Percentiles rank a stretch among this genome's conserved stretches.
These are phyloP conservation scores for Capsaspora owczarzaki DNA, from an alignment of 78 protist genomes.

Conservation along the genomic window DNA sequence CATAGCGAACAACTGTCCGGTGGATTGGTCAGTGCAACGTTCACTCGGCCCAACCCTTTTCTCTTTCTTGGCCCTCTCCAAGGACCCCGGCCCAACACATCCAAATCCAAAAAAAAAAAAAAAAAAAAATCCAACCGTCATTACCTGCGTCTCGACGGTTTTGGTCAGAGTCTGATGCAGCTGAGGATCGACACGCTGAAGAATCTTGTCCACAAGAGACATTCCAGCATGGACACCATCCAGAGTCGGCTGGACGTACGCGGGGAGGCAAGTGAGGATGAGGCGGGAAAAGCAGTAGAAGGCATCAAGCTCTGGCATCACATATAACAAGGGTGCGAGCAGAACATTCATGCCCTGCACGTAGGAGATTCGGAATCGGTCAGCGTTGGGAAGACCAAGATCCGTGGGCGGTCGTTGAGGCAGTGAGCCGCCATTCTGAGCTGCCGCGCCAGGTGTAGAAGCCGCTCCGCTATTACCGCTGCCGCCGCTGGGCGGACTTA, in stretches of 20 bases:
- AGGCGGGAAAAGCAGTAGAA: conserved; percentile 38
- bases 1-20: not conserved
- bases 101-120: too few species aligned
- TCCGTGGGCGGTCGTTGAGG: not conserved
- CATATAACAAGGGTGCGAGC: conserved; percentile 66
- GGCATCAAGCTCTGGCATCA: conserved; percentile 72
- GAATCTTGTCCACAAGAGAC: not conserved
- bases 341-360: conserved; percentile 78
- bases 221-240: conserved; percentile 55
- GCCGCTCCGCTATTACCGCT: not conserved
- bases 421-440: not conserved
- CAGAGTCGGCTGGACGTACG: conserved; percentile 38
- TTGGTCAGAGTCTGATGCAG: conserved; percentile 8
- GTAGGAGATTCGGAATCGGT: conserved; percentile 14
- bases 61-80: too few species aligned
- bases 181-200: conserved; percentile 11
- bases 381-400: not conserved
- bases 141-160: not conserved
- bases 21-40: too few species aligned
- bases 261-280: conserved; percentile 22
- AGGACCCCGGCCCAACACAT: too few species aligned
- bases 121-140: too few species aligned
- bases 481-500: not conserved
- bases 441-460: not conserved
- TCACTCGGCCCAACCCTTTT: too few species aligned